Evolutionary conservation across 257 asterid species (phyloP).

Genomic region (Penstemon newberryi): DNA sequence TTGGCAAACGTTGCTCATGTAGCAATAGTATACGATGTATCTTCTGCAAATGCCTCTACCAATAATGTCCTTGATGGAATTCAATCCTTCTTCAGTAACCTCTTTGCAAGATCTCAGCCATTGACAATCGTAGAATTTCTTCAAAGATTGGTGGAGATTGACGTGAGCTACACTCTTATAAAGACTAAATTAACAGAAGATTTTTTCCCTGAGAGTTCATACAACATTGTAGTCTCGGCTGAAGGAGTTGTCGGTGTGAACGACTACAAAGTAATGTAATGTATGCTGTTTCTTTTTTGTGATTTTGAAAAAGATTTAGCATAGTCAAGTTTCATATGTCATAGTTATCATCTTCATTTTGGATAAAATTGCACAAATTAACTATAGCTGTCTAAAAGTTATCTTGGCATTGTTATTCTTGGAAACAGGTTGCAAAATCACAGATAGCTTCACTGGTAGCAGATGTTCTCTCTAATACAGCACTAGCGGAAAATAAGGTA

Average conservation of each 20-base stretch:
- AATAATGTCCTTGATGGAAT: conserved; percentile 79
- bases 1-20: conserved; percentile 88
- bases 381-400: neutral
- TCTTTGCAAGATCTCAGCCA: conserved; percentile 67
- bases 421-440: conserved; percentile 62
- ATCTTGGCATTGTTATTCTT: neutral
- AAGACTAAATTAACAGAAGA: conserved; percentile 75
- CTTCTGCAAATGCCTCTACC: conserved; percentile 46
- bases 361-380: neutral
- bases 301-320: conserved; percentile 24
- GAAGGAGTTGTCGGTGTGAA: conserved; percentile 62
- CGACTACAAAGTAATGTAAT: conserved; percentile 99
- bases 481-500: conserved; percentile 89
- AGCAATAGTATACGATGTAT: conserved; percentile 68
- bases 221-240: conserved; percentile 65
- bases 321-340: conserved; percentile 15
- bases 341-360: neutral
- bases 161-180: conserved; percentile 76
- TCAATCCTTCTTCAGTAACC: conserved; percentile 74
- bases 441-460: conserved; percentile 89
- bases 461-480: conserved; percentile 78
- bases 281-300: conserved; percentile 63
- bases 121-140: conserved; percentile 64
- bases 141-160: conserved; percentile 65
- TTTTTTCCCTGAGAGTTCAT: conserved; percentile 73